A percentile compares a stretch with the other conserved stretches of the same genome.
Evolutionary conservation across 768 basidiomycete genomes (phyloP).

Genomic region (Leccinum imitatum): DNA sequence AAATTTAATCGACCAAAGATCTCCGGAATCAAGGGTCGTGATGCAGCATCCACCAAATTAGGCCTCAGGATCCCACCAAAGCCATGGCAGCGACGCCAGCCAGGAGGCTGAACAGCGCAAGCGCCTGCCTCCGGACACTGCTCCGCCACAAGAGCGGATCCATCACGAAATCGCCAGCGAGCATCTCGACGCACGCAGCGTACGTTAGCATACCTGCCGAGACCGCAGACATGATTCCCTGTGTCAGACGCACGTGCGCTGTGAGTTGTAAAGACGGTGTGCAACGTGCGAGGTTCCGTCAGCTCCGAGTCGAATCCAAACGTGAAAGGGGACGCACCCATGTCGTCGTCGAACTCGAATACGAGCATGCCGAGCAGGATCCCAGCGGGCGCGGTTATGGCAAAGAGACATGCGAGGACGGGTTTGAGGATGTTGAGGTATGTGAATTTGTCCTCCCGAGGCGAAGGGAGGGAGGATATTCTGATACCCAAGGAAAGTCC

Average conservation of each 20-base stretch:
- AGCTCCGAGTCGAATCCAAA: neutral
- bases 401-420: constrained; percentile 61
- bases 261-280: neutral
- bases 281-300: neutral
- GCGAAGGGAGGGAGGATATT: constrained; percentile 63
- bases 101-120: constrained; percentile 61
- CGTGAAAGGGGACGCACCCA: constrained; percentile 19
- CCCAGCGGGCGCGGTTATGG: constrained; percentile 70
- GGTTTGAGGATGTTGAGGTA: constrained; percentile 44
- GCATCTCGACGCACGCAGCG: constrained; percentile 82
- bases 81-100: constrained; percentile 66
- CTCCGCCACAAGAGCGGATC: constrained; percentile 51
- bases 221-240: constrained; percentile 78
- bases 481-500: constrained; percentile 82
- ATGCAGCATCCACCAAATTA: neutral
- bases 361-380: constrained; percentile 57
- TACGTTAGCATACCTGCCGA: constrained; percentile 85
- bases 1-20: neutral
- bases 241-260: constrained; percentile 54
- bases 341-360: constrained; percentile 37
- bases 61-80: constrained; percentile 41
- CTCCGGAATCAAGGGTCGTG: neutral
- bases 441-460: constrained; percentile 20
- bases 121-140: constrained; percentile 38
- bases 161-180: constrained; percentile 83